Conservation (phyloP, 2,329 filamentous ascomycete species). For the Penicillium sp. region DNA sequence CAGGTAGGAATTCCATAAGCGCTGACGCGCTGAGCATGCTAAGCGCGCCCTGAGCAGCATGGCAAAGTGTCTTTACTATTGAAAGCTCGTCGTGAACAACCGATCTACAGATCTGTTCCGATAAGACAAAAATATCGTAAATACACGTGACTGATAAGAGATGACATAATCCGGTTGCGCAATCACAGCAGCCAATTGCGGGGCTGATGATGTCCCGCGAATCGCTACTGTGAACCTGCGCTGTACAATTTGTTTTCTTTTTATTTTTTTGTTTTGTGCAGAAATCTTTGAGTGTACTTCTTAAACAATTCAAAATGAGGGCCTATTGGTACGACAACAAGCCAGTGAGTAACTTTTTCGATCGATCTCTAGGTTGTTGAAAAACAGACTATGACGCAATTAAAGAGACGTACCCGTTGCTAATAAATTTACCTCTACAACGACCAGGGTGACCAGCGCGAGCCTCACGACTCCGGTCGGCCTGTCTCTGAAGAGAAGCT, state of each 20-base stretch:
- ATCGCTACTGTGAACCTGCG: no score
- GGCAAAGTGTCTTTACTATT: constrained; percentile 5
- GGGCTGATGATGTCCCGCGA: constrained; percentile 22
- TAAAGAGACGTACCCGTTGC: constrained; percentile 1
- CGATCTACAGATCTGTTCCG: neutral
- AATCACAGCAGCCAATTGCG: constrained; percentile 26
- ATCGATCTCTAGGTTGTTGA: no score
- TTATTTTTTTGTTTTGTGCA: neutral
- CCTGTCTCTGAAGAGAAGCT: constrained; percentile 61
- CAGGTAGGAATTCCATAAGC: constrained; percentile 18
- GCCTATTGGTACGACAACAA: constrained; percentile 67
- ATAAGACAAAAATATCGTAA: constrained; percentile 17
- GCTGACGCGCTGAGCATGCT: constrained; percentile 24
- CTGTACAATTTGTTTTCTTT: neutral
- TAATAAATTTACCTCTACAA: neutral
- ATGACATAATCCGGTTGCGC: constrained; percentile 18
- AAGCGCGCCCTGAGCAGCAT: constrained; percentile 35
- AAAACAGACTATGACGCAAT: constrained; percentile 5
- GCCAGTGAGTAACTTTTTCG: constrained; percentile 40
- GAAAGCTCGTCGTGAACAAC: neutral
- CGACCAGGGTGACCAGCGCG: constrained; percentile 80
- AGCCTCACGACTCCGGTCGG: constrained; percentile 78
- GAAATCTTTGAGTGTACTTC: neutral
- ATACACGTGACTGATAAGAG: constrained; percentile 14
- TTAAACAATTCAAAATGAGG: constrained; percentile 47